Conservation (phyloP, 2,329 filamentous ascomycete genomes). For the Metarhizium rileyi region DNA sequence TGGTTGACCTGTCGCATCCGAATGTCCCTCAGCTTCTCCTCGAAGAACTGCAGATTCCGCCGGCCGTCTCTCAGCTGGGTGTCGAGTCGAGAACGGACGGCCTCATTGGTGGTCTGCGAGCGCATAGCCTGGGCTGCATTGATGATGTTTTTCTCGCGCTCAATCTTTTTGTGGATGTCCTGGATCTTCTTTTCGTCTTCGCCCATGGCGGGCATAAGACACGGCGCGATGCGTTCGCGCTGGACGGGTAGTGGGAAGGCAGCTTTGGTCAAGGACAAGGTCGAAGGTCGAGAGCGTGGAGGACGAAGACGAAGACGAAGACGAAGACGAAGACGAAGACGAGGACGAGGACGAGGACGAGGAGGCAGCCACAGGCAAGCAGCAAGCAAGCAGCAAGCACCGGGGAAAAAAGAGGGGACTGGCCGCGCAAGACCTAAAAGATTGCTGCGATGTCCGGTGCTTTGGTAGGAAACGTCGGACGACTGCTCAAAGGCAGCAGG, state of each 20-base stretch:
- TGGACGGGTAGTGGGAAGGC: conserved; percentile 15
- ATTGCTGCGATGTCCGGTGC: not conserved
- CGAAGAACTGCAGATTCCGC: conserved; percentile 90
- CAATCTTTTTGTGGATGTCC: conserved; percentile 93
- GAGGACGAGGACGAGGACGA: not conserved
- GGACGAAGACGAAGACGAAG: conserved; percentile 3
- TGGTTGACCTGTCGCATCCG: conserved; percentile 68
- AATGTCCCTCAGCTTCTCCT: conserved; percentile 82
- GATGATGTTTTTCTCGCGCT: conserved; percentile 92
- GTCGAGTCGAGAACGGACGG: conserved; percentile 82
- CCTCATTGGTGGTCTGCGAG: conserved; percentile 88
- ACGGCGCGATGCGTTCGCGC: conserved; percentile 30
- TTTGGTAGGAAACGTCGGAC: not conserved
- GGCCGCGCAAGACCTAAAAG: not conserved
- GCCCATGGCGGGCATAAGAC: conserved; percentile 42
- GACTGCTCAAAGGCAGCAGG: not conserved
- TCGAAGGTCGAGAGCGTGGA: conserved; percentile 1
- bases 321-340: too few relatives aligned
- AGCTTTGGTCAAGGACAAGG: not conserved
- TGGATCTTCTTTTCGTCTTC: conserved; percentile 56
- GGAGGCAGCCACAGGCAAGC: not conserved
- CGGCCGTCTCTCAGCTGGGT: conserved; percentile 89
- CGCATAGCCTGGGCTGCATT: conserved; percentile 91
- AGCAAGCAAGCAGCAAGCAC: not conserved
- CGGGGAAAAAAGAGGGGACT: not conserved